Evolutionary conservation across 2,329 filamentous ascomycete genomes (phyloP), one percentile per base, ranked within the genome.

Genomic region (Fusarium lyarnte): DNA sequence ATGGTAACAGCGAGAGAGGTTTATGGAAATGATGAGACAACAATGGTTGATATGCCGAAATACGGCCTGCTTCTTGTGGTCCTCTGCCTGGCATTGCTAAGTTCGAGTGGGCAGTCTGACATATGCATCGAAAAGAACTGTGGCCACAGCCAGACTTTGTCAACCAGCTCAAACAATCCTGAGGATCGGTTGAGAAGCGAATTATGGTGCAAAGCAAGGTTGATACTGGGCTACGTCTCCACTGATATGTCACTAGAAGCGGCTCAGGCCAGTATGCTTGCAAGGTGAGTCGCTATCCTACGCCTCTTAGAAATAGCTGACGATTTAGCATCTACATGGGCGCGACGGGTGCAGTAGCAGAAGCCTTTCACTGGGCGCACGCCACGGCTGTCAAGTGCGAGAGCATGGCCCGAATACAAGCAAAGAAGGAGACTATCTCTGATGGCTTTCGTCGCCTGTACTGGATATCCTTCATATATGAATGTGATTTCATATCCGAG

Each of bases 401-500:
- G 42, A 68, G 62, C 3, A 70, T 79, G 8, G 75, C 74, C 8
- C 63, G 54, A 11, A 57, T 31, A 16, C 74, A 69, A 31, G 23
- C 51, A 43, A 31, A 36, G 39, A 17, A 2, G 0, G 49, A 59
- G 10, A 23, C 4, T 17, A 17, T 66, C 66, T 36, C 76, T 1
- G 78, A 80, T 27, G 53, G 71, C 0, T 78, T 80, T 38, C 53
- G 76, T 1, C 72, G 78, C 4, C 29, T 80, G 5, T 80, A 76
- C 31, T 80, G 78, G 78, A 67, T 80, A 7, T 74, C 76, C 2
- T 78, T 78, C 13, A 78, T 80, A 6, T 76, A 75, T 42, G 78
- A 80, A 33, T 78, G 78, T 1, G 78, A 80, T 35, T 80, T 79
- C 33, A 72, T 77, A 12, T 79, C 78, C 0, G 78, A 79, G 52